Conservation (phyloP, 2,329 filamentous ascomycete species). For the Pseudodiploospora longispora region DNA sequence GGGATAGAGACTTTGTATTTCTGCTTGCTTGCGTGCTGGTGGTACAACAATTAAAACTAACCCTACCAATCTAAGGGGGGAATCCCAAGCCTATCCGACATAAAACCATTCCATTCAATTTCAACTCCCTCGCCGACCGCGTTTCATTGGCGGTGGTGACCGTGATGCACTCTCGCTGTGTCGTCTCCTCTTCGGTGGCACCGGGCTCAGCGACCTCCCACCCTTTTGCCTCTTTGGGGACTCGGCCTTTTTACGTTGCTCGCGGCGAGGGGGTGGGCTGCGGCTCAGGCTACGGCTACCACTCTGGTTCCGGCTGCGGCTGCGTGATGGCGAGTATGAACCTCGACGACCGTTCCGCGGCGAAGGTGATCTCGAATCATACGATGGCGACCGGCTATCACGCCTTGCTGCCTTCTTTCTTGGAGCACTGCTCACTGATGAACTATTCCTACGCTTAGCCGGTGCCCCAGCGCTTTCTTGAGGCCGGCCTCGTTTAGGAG, state of each 20-base stretch:
- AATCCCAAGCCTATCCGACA: no score
- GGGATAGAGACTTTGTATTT: not conserved
- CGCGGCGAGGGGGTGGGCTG: constrained; percentile 9
- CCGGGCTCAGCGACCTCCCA: constrained; percentile 15
- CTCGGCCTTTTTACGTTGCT: constrained; percentile 1
- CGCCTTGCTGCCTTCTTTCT: constrained; percentile 14
- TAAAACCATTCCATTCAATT: not conserved
- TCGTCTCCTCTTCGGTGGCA: constrained; percentile 21
- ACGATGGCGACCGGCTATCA: constrained; percentile 23
- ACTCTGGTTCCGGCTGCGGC: not conserved
- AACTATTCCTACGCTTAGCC: constrained; percentile 23
- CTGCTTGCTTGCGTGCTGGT: not conserved
- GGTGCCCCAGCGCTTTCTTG: constrained; percentile 11
- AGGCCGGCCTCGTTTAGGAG: constrained; percentile 15
- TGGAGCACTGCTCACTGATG: constrained; percentile 22
- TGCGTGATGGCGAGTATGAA: constrained; percentile 17
- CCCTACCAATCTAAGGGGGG: no score
- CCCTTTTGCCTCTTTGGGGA: constrained; percentile 6
- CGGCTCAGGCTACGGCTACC: not conserved
- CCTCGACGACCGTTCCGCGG: constrained; percentile 14
- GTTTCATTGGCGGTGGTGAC: constrained; percentile 24
- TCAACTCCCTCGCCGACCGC: constrained; percentile 21
- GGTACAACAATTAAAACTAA: not conserved
- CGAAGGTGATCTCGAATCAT: constrained; percentile 19
- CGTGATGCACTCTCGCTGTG: constrained; percentile 23